phyloP scores from a whole-genome alignment of 1,139 yeast genomes.

The Suhomyces ambrosiae region DNA sequence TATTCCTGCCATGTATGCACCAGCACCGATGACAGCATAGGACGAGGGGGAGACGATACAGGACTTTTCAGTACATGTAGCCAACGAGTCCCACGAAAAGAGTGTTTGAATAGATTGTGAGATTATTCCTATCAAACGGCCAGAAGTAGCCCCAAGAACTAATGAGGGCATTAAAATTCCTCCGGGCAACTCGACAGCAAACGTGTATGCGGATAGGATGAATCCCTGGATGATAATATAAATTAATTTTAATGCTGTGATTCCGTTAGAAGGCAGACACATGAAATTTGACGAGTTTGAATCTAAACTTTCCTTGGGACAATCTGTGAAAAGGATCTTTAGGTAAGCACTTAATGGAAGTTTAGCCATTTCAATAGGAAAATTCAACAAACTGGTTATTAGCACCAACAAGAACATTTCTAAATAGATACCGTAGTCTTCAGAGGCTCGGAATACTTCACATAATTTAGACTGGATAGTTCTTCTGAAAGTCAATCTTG shows the following conservation, averaged over 20 bases:
- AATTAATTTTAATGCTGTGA: conserved; percentile 38
- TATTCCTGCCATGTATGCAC: conserved; percentile 57
- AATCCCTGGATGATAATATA: conserved; percentile 57
- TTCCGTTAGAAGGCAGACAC: conserved; percentile 34
- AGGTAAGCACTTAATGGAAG: conserved; percentile 59
- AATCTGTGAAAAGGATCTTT: conserved; percentile 64
- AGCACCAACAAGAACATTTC: conserved; percentile 55
- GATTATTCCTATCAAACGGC: conserved; percentile 66
- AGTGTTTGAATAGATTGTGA: conserved; percentile 52
- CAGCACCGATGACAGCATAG: conserved; percentile 64
- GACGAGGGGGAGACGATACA: conserved; percentile 60
- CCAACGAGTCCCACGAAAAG: conserved; percentile 41
- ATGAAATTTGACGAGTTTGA: conserved; percentile 35
- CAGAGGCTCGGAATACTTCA: conserved; percentile 17
- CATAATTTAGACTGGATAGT: conserved; percentile 22
- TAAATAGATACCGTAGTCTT: conserved; percentile 24
- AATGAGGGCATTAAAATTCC: conserved; percentile 76
- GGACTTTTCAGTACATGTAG: conserved; percentile 54
- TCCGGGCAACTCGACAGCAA: conserved; percentile 70
- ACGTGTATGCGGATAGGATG: conserved; percentile 60
- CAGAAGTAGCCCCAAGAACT: conserved; percentile 69
- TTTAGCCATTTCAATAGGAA: conserved; percentile 56
- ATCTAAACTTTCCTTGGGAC: conserved; percentile 35
- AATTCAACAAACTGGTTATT: conserved; percentile 56
- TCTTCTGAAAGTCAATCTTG: conserved; percentile 22